Evolutionary conservation across 1,284 basidiomycete genomes (phyloP).

Genomic region (Cutaneotrichosporon sp.): DNA sequence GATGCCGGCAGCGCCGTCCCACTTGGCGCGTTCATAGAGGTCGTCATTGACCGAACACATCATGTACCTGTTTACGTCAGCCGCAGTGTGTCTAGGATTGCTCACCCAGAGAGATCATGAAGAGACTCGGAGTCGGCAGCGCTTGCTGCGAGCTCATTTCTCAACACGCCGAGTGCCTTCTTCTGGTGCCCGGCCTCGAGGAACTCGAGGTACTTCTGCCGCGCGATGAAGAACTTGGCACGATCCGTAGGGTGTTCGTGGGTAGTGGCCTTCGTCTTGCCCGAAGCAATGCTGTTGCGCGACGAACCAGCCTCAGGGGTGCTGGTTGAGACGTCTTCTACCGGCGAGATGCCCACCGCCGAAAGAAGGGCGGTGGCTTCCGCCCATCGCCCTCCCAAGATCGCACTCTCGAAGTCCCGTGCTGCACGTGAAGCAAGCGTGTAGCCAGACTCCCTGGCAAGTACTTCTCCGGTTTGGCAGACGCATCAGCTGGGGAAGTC

Average conservation of each 20-base stretch:
- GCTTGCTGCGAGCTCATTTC: constrained; percentile 80
- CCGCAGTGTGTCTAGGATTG: not conserved
- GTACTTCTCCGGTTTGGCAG: constrained; percentile 80
- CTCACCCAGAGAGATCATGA: constrained; percentile 79
- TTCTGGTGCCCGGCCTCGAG: constrained; percentile 79
- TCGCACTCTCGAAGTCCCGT: constrained; percentile 73
- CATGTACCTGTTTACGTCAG: constrained; percentile 62
- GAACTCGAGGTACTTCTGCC: constrained; percentile 96
- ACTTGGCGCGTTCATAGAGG: constrained; percentile 72
- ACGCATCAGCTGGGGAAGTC: not conserved
- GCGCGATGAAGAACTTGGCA: constrained; percentile 80
- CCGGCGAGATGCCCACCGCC: constrained; percentile 61
- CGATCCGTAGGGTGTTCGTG: constrained; percentile 57
- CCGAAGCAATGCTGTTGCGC: constrained; percentile 34
- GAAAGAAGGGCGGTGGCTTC: constrained; percentile 72
- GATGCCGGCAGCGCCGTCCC: constrained; percentile 81
- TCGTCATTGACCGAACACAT: constrained; percentile 87
- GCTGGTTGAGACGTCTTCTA: constrained; percentile 12
- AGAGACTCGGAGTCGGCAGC: constrained; percentile 70
- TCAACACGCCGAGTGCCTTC: constrained; percentile 77
- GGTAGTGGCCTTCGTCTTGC: constrained; percentile 31
- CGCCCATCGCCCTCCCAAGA: constrained; percentile 80
- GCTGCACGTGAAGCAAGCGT: constrained; percentile 76
- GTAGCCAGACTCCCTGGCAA: constrained; percentile 92
- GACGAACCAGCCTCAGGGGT: constrained; percentile 27